Evolutionary conservation across 495 filamentous ascomycete genomes (phyloP).

Genomic region (Clohesyomyces aquaticus): DNA sequence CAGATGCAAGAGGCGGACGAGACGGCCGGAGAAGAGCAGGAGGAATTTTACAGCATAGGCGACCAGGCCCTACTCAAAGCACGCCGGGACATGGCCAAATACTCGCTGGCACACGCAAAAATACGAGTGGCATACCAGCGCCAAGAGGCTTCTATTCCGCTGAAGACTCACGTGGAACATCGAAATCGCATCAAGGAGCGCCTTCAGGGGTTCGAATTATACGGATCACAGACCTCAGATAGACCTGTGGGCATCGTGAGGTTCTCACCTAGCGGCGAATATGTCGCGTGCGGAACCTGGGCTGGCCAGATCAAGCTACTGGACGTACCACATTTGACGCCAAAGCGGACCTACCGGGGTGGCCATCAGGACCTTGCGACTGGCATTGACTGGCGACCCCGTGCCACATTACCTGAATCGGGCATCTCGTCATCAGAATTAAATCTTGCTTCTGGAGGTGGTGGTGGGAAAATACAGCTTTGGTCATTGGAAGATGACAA

Average conservation of each 20-base stretch:
- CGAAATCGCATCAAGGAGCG: slow-evolving; percentile 86
- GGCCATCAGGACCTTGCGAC: slow-evolving; percentile 81
- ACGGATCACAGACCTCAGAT: slow-evolving; percentile 89
- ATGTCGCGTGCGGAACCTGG: slow-evolving; percentile 90
- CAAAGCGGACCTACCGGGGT: slow-evolving; percentile 71
- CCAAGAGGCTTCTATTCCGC: slow-evolving; percentile 75
- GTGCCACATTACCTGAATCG: slow-evolving; percentile 70
- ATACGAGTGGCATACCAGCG: slow-evolving; percentile 74
- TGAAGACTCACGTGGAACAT: slow-evolving; percentile 88
- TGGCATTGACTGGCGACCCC: slow-evolving; percentile 87
- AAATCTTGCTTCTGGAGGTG: slow-evolving; percentile 89
- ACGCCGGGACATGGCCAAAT: slow-evolving; percentile 79
- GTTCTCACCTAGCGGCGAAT: slow-evolving; percentile 83
- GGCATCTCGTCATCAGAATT: slow-evolving; percentile 72
- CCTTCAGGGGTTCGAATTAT: slow-evolving; percentile 80
- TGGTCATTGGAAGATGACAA: slow-evolving; percentile 87
- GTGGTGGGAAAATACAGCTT: slow-evolving; percentile 85
- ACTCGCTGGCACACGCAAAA: slow-evolving; percentile 82
- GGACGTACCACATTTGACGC: slow-evolving; percentile 78
- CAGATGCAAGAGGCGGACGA: slow-evolving; percentile 57
- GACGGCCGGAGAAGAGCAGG: slow-evolving; percentile 55
- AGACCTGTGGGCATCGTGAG: slow-evolving; percentile 86
- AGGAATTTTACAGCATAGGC: slow-evolving; percentile 94
- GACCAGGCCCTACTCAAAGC: slow-evolving; percentile 73
- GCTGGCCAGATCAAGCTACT: slow-evolving; percentile 84